Evolutionary conservation across 2,329 filamentous ascomycete genomes (phyloP), one percentile per base, ranked within the genome.

Genomic region (Beauveria brongniartii): DNA sequence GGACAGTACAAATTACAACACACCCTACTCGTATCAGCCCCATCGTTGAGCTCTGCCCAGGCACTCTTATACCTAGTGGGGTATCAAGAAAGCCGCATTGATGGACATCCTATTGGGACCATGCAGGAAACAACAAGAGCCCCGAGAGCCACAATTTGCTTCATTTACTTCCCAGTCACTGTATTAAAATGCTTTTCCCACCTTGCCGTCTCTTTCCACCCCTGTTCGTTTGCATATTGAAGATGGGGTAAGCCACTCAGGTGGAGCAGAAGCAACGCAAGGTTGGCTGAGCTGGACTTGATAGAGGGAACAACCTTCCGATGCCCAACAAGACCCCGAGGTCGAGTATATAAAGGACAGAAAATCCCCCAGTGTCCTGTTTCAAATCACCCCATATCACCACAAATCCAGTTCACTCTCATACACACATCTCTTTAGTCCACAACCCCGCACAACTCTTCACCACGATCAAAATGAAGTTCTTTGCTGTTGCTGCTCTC

Each of bases 381-480:
- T 7, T 37, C 18, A 7, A 12, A 7, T 12, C 20, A 14, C n/a
- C 22, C 34, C 55, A 51, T 30, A 53, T 59, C 56, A 59, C 46
- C 48, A 44, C 48, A 53, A 24, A 24, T 7, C 9, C 48, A 54
- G 14, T 3, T 41, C 20, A 48, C 50, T 30, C 22, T 61, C 30
- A 20, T 41, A 46, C 20, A 28, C 22, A 24, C 28, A 20, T 26
- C 5, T 30, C 24, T 61, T 41, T 28, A 18, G 16, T 43, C 4
- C 44, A 28, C 0, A 60, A 30, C 26, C 8, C 50, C 14, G 20
- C 40, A 30, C 50, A 14, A 16, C 34, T 37, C 57, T 10, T 22
- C 10, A 10, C 51, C 10, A 22, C 24, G 14, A 55, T 59, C 65
- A 66, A 61, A 40, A 67, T 67, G 65, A 63, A 67, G 62, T 64